A percentile compares a stretch with the other conserved stretches of the same genome.
phyloP scores from a whole-genome alignment of 805 yeast species.

The Yarrowia sp. region DNA sequence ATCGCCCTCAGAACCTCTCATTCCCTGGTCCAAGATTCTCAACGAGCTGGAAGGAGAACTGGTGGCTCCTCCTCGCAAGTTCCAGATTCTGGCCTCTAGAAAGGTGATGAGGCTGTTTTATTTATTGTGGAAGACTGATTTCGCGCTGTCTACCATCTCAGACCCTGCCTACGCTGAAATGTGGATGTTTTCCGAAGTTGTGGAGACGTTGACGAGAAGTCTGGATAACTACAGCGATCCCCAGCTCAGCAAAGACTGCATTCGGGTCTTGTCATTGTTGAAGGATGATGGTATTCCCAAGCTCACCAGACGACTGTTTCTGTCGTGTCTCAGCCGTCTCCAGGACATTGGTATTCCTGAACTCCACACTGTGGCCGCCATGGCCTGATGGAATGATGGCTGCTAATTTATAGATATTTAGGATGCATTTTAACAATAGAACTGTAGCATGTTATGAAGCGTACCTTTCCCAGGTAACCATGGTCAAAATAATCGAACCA shows the following conservation, averaged over 20 bases:
- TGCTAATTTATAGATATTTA: neutral
- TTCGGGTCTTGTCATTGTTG: conserved; percentile 5
- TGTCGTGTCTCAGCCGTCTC: neutral
- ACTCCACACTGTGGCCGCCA: neutral
- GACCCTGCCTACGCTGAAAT: neutral
- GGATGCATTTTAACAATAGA: neutral
- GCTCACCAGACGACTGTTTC: neutral
- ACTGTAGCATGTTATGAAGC: too few species aligned
- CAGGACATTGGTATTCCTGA: conserved; percentile 1
- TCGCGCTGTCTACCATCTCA: neutral
- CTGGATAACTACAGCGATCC: neutral
- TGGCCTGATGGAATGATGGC: neutral
- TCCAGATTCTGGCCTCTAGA: neutral
- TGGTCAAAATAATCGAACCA: too few species aligned
- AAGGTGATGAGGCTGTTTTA: conserved; percentile 2
- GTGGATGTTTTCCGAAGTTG: conserved; percentile 4
- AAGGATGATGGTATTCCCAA: conserved; percentile 2
- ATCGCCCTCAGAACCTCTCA: neutral
- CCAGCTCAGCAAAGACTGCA: conserved; percentile 1
- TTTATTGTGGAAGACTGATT: conserved; percentile 2
- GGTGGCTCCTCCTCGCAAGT: neutral
- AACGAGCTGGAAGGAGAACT: neutral
- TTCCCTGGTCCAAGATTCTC: conserved; percentile 2
- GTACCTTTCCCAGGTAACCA: too few species aligned
- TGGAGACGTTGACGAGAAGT: neutral